Conservation (phyloP, 495 filamentous ascomycete genomes). For the Podospora pseudoanserina region DNA sequence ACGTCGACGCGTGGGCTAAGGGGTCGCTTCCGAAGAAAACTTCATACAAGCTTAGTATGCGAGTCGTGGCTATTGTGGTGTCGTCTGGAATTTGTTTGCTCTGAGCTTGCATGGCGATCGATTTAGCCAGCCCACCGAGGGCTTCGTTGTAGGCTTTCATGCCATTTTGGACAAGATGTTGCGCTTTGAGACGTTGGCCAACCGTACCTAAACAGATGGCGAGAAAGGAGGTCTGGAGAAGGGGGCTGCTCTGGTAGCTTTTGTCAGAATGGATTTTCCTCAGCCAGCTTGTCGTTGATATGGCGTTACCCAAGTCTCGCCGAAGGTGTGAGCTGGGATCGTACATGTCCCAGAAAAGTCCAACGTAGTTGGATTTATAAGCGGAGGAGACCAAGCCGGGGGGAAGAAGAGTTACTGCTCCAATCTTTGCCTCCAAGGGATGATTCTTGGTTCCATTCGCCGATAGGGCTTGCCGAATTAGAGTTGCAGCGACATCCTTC, state of each 20-base stretch:
- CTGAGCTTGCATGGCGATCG: not conserved
- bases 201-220: not conserved
- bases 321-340: not conserved
- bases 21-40: slow-evolving; percentile 6
- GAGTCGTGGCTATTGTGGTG: not conserved
- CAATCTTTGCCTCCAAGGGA: not conserved
- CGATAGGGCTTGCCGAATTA: not conserved
- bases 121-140: not conserved
- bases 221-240: not conserved
- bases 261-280: not conserved
- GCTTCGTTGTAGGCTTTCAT: slow-evolving; percentile 6
- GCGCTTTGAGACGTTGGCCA: not conserved
- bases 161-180: not conserved
- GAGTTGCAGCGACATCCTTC: not conserved
- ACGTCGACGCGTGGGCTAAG: not conserved
- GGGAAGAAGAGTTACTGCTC: not conserved
- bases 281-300: slow-evolving; percentile 2
- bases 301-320: not conserved
- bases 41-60: slow-evolving; percentile 2
- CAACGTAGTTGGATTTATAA: not conserved
- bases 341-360: not conserved
- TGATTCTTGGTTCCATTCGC: not conserved
- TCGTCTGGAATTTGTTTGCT: not conserved
- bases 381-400: not conserved
- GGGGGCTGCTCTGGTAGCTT: not conserved